Base-by-base conservation (phyloP, 352 stramenopile species). In the Phytophthora chlamydospora region DNA sequence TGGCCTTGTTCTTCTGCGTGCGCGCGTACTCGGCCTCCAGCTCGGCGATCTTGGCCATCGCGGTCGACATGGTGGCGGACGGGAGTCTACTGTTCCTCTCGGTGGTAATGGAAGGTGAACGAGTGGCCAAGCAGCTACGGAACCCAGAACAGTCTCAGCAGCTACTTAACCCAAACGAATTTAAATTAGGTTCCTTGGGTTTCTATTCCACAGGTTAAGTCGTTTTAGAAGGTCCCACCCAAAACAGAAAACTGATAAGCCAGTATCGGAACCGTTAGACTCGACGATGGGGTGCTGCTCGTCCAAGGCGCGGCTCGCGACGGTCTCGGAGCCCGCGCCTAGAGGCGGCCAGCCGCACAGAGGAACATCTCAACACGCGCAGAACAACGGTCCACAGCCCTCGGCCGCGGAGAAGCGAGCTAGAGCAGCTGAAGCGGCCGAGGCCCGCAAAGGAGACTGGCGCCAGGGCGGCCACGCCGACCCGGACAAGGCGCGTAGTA, bases 1-100 rank as follows among this genome's bases (percentile, higher is more conserved):
- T 99, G 40, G 98, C 98, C 83, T 99, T 99, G 79, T 99, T 99
- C 85, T 99, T 99, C 87, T 99, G 98, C 70, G 97, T 99, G 59
- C 96, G 83, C 46, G 92, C 85, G 84, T 99, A 99, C 84, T 99
- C 87, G 41, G 71, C 46, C 68, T 96, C 85, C 46, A 96, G 71
- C 70, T 94, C 85, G 50, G 85, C 73, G 80, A 96, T 96, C 64
- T 85, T 88, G 55, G 61, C 55, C 70, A 91, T 83, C 1, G 84
- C 63, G 48, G 87, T 80, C 66, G 80, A 88, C 78, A 89, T 86
- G 51, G 45, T 71, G 60, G 2, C 29, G 32, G 32, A 21, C 24
- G 24, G 24, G 24, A 29, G 24, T 29, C 41, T 53, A 11, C n/a
- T 6, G 31, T 8, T 61, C 32, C 24, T 19, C 11, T 36, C 41